Evolutionary conservation across 768 basidiomycete species (phyloP).

Genomic region (Phaffia australis): DNA sequence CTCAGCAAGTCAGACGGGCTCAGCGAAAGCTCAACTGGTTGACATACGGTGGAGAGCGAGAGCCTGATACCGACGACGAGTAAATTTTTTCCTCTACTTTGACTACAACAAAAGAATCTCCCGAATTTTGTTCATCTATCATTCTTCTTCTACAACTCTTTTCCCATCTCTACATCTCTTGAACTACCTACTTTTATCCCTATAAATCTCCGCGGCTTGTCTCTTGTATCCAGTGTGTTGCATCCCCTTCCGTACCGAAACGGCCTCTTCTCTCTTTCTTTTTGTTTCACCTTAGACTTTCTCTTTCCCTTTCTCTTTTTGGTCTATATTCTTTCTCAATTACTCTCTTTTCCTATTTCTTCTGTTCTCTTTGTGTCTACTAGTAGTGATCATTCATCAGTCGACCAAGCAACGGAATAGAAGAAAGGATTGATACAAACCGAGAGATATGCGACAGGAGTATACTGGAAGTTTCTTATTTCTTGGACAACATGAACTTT

Average conservation of each 20-base stretch:
- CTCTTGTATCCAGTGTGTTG: too few species aligned
- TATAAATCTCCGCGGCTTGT: too few species aligned
- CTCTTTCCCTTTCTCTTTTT: not conserved
- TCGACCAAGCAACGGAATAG: too few species aligned
- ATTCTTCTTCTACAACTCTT: not conserved
- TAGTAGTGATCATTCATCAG: too few species aligned
- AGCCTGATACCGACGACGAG: slow-evolving; percentile 36
- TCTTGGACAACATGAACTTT: too few species aligned
- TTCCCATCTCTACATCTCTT: not conserved
- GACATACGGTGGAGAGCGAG: slow-evolving; percentile 53
- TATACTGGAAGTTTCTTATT: too few species aligned
- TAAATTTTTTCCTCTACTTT: slow-evolving; percentile 9
- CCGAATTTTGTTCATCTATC: not conserved
- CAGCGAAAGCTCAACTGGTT: slow-evolving; percentile 72
- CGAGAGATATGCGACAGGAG: too few species aligned
- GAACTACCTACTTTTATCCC: too few species aligned
- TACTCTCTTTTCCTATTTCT: not conserved
- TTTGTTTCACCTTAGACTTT: not conserved
- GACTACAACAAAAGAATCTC: not conserved
- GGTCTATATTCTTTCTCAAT: not conserved
- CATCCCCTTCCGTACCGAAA: not conserved
- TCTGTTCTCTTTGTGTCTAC: slow-evolving; percentile 9
- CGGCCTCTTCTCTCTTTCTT: not conserved
- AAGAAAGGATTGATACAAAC: too few species aligned
- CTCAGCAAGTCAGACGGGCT: slow-evolving; percentile 71